Base-by-base conservation (phyloP, 148 eudicot genomes). In the Nepenthes mirabilis region DNA sequence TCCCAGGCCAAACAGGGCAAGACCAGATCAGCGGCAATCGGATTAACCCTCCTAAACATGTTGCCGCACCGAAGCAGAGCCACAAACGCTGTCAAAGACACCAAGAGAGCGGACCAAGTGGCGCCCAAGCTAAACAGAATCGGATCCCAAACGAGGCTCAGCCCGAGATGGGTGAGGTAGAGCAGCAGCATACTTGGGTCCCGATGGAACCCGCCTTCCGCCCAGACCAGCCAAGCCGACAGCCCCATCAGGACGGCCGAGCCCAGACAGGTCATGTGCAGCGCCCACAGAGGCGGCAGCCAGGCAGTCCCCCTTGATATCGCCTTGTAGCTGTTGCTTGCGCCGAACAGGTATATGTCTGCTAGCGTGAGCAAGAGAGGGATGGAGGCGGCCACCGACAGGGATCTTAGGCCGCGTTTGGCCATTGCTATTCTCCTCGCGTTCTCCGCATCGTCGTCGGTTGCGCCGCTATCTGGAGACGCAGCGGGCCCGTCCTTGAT, bases 151-250 rank as follows among this genome's bases (percentile, higher is more conserved):
- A 72, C 61, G 35, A 91, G 59, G n/a, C 88, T 72, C 43, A 88
- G 49, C 57, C 65, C 96, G 8, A 91, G 61, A 49, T 88, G 89
- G 34, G 68, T 75, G 71, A 75, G 13, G 51, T 76, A 85, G 33
- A 88, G 37, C 1, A 68, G 64, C 57, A 79, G 13, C 0, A 70
- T 75, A 1, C 6, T 54, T 9, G 90, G 90, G 64, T 57, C 59
- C 47, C 73, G 62, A 36, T 85, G 93, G 47, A 91, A 82, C 74
- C 97, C 98, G 3, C 90, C 96, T 5, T 85, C 85, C 13, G 88
- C 94, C 98, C 98, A 91, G 1, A 88, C 85, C 1, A 91, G 78
- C 96, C 96, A 91, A 0, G 82, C 90, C 7, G 86, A 80, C 1
- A 85, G 75, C 69, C 96, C 91, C 90, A 86, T 76, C 0, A 91